Conservation (phyloP, 2,329 filamentous ascomycete species). For the Dothistroma pini region DNA sequence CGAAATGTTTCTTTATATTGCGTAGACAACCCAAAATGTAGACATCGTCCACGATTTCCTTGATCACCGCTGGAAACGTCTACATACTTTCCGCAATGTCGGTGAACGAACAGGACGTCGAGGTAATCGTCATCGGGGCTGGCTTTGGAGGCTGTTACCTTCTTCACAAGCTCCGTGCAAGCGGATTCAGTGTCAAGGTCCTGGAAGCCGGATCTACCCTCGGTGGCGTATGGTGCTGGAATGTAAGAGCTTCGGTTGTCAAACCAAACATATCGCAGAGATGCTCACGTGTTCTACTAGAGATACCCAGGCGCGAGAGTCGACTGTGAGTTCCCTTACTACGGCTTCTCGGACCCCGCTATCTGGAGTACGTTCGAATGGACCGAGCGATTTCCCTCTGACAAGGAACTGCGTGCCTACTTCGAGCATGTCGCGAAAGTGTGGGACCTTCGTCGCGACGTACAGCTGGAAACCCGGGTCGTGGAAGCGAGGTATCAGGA, state of each 20-base stretch:
- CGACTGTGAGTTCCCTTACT: slow-evolving; percentile 45
- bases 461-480: slow-evolving; percentile 55
- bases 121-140: too few species aligned
- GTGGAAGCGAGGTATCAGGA: slow-evolving; percentile 47
- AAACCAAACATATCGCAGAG: not conserved
- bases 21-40: not conserved
- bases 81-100: not conserved
- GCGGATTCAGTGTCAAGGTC: too few species aligned
- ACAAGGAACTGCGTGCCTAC: slow-evolving; percentile 50
- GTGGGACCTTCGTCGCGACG: slow-evolving; percentile 55
- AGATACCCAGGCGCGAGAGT: slow-evolving; percentile 38
- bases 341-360: slow-evolving; percentile 45
- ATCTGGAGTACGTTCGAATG: slow-evolving; percentile 56
- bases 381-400: slow-evolving; percentile 29
- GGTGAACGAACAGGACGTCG: not conserved
- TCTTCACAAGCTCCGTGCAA: too few species aligned
- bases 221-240: not conserved
- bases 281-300: too few species aligned
- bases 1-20: not conserved
- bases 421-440: slow-evolving; percentile 60
- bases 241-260: not conserved
- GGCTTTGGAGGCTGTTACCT: too few species aligned
- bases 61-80: not conserved
- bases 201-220: too few species aligned
- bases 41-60: not conserved